Base-by-base conservation (phyloP, 116 monocot genomes). In the Iris pallida region DNA sequence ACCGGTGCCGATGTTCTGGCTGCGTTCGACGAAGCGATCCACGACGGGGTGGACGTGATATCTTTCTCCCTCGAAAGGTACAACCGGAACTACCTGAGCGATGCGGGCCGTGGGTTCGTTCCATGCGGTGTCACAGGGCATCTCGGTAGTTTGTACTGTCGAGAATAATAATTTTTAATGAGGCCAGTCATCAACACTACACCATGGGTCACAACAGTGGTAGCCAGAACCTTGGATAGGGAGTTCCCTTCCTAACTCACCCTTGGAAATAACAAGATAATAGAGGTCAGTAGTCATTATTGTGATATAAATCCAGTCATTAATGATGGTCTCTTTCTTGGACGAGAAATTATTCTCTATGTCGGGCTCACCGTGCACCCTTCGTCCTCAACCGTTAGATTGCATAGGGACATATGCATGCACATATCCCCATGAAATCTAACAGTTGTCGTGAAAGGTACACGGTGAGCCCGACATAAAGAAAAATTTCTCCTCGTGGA, bases 31-130 rank as follows among this genome's bases (percentile, higher is more conserved):
- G 82, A 75, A 2, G 95, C 95, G 0, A 88, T 95, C 20, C 55
- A 75, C 10, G 95, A 95, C 40, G 88, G 91, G 0, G 91, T 95
- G 4, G 78, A 91, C 53, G 86, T 95, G 8, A 63, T 95, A n/a
- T 95, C 95, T 4, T 62, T 91, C 56, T 95, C 95, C 7, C 75
- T 91, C 15, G 95, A 88, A 13, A 82, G 88, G 6, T 3, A 18
- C 1, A 8, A 68, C 0, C 0, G 0, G 5, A 76, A 76, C 56
- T 87, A 80, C 8, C 20, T 87, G 13, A 4, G 8, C 0, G 84
- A 91, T 14, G 80, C 69, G 3, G 0, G 80, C 91, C 0, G 20
- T 91, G 13, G 87, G 87, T 5, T 61, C 91, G 12, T 91, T 91
- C 54, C 91, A 91, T 53, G 87, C 91, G 5, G 60, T 80, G 2